phyloP scores from a whole-genome alignment of 345 rosid species.

The Brassica juncea region DNA sequence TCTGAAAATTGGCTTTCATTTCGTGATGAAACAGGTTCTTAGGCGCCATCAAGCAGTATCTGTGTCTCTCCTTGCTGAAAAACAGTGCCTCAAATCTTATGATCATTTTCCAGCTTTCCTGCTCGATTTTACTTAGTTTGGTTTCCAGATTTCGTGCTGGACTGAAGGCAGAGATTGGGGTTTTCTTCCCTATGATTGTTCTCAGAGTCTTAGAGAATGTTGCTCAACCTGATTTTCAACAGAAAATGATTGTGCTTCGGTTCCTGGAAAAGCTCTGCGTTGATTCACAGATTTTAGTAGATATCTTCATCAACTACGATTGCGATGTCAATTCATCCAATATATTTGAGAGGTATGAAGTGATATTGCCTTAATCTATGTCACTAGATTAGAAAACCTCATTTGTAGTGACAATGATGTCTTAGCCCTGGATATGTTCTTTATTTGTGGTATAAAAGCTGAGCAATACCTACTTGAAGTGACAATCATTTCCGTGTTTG shows the following conservation, averaged over 20 bases:
- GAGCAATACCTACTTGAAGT: slow-evolving; percentile 11
- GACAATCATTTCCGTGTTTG: slow-evolving; percentile 28
- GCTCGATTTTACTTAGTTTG: slow-evolving; percentile 97
- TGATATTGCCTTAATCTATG: slow-evolving; percentile 19
- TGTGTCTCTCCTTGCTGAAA: slow-evolving; percentile 92
- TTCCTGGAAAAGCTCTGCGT: slow-evolving; percentile 92
- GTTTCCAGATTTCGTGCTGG: slow-evolving; percentile 98
- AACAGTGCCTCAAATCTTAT: slow-evolving; percentile 93
- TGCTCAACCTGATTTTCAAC: slow-evolving; percentile 97
- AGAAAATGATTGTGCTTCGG: slow-evolving; percentile 98
- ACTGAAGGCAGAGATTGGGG: slow-evolving; percentile 99
- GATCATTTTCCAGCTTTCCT: slow-evolving; percentile 99
- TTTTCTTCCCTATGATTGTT: slow-evolving; percentile 98
- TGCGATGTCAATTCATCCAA: slow-evolving; percentile 99
- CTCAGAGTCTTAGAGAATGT: slow-evolving; percentile 95
- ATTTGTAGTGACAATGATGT: slow-evolving; percentile 1
- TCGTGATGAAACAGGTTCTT: slow-evolving; percentile 72
- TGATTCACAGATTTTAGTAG: slow-evolving; percentile 97
- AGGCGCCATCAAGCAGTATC: slow-evolving; percentile 98
- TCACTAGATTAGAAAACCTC: slow-evolving; percentile 9
- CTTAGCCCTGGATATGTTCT: not conserved
- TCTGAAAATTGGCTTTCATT: slow-evolving; percentile 24
- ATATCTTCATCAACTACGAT: slow-evolving; percentile 96
- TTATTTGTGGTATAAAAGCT: slow-evolving; percentile 6
- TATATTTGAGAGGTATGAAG: slow-evolving; percentile 92